Percentiles rank a stretch among this genome's conserved stretches.
These are phyloP conservation scores for Thozetella sp. DNA, from an alignment of 495 filamentous ascomycete genomes.

Conservation along the genomic window DNA sequence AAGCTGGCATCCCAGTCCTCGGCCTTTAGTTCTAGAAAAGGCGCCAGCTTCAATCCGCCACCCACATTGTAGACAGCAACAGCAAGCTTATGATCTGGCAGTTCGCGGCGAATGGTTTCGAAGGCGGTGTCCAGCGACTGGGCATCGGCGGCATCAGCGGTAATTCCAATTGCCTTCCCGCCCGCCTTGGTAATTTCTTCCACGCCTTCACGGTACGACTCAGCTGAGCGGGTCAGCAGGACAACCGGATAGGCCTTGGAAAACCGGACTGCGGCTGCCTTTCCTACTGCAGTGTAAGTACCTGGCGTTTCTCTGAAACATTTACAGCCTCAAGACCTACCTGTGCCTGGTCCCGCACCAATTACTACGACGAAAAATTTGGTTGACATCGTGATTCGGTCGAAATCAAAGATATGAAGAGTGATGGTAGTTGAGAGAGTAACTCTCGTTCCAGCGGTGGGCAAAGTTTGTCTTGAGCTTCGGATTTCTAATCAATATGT, in stretches of 20 bases:
- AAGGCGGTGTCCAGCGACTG: slow-evolving; percentile 68
- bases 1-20: slow-evolving; percentile 64
- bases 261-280: slow-evolving; percentile 72
- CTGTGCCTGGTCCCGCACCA: slow-evolving; percentile 73
- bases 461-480: too few relatives aligned
- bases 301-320: too few relatives aligned
- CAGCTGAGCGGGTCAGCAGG: slow-evolving; percentile 69
- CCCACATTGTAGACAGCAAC: slow-evolving; percentile 84
- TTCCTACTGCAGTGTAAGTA: too few relatives aligned
- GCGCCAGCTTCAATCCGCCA: slow-evolving; percentile 69
- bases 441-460: too few relatives aligned
- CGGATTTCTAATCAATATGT: too few relatives aligned
- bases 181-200: slow-evolving; percentile 70
- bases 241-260: slow-evolving; percentile 74
- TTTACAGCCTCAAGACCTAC: too few relatives aligned
- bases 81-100: slow-evolving; percentile 52
- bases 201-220: slow-evolving; percentile 66
- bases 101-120: slow-evolving; percentile 62
- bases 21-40: slow-evolving; percentile 74
- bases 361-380: slow-evolving; percentile 65
- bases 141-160: slow-evolving; percentile 68
- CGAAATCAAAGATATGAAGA: neutral
- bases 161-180: slow-evolving; percentile 78
- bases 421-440: neutral
- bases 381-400: slow-evolving; percentile 40